Conservation (phyloP, 2,329 filamentous ascomycete genomes). For the Neopestalotiopsis sp. region DNA sequence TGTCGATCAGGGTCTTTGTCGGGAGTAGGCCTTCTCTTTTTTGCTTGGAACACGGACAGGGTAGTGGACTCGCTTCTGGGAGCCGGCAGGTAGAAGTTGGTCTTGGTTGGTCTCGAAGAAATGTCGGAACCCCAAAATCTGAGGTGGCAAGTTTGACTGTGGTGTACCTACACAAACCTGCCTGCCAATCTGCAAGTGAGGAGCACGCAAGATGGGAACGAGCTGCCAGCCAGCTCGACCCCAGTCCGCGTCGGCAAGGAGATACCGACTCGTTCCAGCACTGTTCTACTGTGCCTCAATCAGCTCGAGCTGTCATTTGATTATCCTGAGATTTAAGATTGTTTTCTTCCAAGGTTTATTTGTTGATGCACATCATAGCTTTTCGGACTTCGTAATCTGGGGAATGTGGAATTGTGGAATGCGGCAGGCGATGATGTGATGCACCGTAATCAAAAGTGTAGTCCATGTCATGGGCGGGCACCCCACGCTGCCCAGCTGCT, state of each 20-base stretch:
- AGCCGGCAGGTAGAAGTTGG: neutral
- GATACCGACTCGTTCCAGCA: neutral
- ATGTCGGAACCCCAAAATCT: neutral
- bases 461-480: neutral
- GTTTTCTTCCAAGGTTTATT: neutral
- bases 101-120: neutral
- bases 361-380: neutral
- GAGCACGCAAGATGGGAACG: neutral
- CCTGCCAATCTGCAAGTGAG: neutral
- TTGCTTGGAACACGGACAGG: neutral
- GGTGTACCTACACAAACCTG: neutral
- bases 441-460: neutral
- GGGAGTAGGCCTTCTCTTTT: neutral
- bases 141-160: neutral
- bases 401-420: neutral
- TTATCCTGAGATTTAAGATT: neutral
- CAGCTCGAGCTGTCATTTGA: neutral
- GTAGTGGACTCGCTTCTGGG: neutral
- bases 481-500: neutral
- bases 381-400: neutral
- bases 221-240: neutral
- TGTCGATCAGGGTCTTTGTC: constrained; percentile 9
- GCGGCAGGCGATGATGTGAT: neutral
- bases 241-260: neutral
- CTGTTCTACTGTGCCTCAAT: no score